Percentiles rank a stretch among this genome's conserved stretches.
These are phyloP conservation scores for Ploettnerulaceae sp. DNA, from an alignment of 2,329 filamentous ascomycete genomes.

Conservation along the genomic window DNA sequence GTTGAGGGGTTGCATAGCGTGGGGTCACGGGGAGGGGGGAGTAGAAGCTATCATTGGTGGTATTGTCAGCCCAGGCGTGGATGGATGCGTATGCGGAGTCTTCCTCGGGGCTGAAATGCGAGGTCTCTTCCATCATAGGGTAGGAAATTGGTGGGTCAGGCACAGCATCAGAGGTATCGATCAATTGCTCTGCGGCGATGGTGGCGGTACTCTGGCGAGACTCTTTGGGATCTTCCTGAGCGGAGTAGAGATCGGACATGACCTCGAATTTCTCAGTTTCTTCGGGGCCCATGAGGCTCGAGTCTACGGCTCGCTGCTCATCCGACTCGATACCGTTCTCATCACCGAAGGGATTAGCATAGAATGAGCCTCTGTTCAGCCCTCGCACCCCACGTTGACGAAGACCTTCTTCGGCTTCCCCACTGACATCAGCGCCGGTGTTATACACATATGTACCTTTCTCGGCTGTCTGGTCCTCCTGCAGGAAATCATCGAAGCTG, in stretches of 20 bases:
- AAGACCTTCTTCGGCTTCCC: conserved; percentile 40
- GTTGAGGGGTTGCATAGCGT: conserved; percentile 31
- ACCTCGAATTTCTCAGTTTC: conserved; percentile 46
- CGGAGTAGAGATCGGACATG: conserved; percentile 43
- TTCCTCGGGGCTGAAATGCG: conserved; percentile 39
- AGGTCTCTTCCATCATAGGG: conserved; percentile 25
- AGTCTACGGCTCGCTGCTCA: conserved; percentile 40
- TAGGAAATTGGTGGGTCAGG: conserved; percentile 26
- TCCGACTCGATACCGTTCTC: conserved; percentile 35
- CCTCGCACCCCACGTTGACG: conserved; percentile 45
- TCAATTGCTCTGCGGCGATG: conserved; percentile 27
- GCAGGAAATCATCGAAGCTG: conserved; percentile 55
- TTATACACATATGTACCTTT: conserved; percentile 54
- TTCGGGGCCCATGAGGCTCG: conserved; percentile 41
- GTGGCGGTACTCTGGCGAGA: conserved; percentile 23
- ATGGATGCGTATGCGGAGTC: conserved; percentile 53
- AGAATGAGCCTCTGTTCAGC: conserved; percentile 41
- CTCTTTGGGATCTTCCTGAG: conserved; percentile 18
- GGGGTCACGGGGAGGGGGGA: conserved; percentile 52
- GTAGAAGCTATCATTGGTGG: conserved; percentile 47
- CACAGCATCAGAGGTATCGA: conserved; percentile 29
- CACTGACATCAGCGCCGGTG: conserved; percentile 45
- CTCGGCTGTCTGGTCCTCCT: conserved; percentile 46
- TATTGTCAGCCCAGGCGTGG: conserved; percentile 58
- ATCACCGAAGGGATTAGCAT: conserved; percentile 53